Conservation (phyloP, 192 early-diverging fungal species). For the Coemansia sp. region DNA sequence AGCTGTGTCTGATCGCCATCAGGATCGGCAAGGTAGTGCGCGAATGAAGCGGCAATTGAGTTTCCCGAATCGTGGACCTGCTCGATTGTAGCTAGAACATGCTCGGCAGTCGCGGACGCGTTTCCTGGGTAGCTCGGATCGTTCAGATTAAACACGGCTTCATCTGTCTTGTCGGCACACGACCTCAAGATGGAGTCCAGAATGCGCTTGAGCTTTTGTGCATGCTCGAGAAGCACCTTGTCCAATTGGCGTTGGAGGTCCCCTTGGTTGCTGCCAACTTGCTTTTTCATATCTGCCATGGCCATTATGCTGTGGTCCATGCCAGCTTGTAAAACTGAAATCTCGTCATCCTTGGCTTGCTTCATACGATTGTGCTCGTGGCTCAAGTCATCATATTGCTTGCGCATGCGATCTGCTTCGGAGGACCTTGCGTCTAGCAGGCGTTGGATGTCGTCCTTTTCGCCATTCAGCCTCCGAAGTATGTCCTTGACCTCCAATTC, state of each 20-base stretch:
- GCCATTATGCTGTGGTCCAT: constrained; percentile 80
- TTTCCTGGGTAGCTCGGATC: constrained; percentile 81
- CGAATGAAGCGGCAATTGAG: constrained; percentile 63
- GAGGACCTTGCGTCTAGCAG: constrained; percentile 41
- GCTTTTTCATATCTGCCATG: constrained; percentile 71
- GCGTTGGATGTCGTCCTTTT: constrained; percentile 80
- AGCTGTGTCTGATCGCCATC: constrained; percentile 85
- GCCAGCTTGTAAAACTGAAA: constrained; percentile 72
- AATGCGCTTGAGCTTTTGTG: constrained; percentile 70
- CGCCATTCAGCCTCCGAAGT: constrained; percentile 76
- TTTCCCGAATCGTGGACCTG: constrained; percentile 69
- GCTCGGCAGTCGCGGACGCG: constrained; percentile 85
- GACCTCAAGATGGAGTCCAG: constrained; percentile 84
- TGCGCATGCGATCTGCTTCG: constrained; percentile 46
- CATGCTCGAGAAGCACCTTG: constrained; percentile 63
- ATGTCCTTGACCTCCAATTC: constrained; percentile 82
- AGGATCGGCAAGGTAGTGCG: constrained; percentile 46
- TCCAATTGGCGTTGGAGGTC: constrained; percentile 68
- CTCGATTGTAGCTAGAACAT: constrained; percentile 89
- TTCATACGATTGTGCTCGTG: constrained; percentile 39
- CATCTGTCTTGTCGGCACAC: constrained; percentile 86
- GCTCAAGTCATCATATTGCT: constrained; percentile 43
- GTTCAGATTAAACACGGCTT: constrained; percentile 86
- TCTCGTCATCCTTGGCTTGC: constrained; percentile 73
- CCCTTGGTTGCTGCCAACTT: constrained; percentile 47